These are phyloP conservation scores for Fusarium sp. DNA, from an alignment of 2,329 filamentous ascomycete genomes.

Conservation along the genomic window DNA sequence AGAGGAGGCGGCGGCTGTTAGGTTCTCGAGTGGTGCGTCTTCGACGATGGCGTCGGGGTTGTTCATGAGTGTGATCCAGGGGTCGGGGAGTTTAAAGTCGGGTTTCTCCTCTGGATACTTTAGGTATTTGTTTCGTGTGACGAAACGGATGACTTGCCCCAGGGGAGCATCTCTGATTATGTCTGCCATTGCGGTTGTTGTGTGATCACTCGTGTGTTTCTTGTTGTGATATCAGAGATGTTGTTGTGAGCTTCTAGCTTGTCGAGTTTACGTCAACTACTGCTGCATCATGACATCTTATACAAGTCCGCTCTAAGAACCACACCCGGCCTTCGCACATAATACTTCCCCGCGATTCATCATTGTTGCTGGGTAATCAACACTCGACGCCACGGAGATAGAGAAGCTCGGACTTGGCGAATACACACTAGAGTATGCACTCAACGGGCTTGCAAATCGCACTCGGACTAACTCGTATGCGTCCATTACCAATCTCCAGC, in stretches of 20 bases:
- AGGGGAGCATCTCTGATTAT: conserved; percentile 67
- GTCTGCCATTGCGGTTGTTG: conserved; percentile 44
- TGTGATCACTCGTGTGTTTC: not conserved
- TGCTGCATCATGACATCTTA: conserved; percentile 26
- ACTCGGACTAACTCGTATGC: conserved; percentile 32
- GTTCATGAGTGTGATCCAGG: conserved; percentile 53
- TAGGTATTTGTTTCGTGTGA: conserved; percentile 64
- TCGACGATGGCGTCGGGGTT: conserved; percentile 41
- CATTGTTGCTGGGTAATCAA: conserved; percentile 21
- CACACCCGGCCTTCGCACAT: not conserved
- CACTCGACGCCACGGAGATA: not conserved
- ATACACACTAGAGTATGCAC: not conserved
- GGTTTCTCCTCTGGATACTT: conserved; percentile 70
- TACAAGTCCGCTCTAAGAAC: conserved; percentile 9
- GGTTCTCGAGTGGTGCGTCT: conserved; percentile 16
- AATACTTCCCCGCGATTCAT: not conserved
- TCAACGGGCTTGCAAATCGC: conserved; percentile 1
- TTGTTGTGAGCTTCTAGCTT: conserved; percentile 16
- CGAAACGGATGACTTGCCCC: conserved; percentile 68
- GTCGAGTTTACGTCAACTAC: not conserved
- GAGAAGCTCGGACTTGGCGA: not conserved
- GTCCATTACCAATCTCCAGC: conserved; percentile 42
- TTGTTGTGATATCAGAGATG: not conserved
- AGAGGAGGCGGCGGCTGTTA: conserved; percentile 36
- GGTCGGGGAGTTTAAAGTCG: conserved; percentile 64